These are phyloP conservation scores for Diaporthe longicolla DNA, from an alignment of 2,329 filamentous ascomycete genomes.

Conservation along the genomic window DNA sequence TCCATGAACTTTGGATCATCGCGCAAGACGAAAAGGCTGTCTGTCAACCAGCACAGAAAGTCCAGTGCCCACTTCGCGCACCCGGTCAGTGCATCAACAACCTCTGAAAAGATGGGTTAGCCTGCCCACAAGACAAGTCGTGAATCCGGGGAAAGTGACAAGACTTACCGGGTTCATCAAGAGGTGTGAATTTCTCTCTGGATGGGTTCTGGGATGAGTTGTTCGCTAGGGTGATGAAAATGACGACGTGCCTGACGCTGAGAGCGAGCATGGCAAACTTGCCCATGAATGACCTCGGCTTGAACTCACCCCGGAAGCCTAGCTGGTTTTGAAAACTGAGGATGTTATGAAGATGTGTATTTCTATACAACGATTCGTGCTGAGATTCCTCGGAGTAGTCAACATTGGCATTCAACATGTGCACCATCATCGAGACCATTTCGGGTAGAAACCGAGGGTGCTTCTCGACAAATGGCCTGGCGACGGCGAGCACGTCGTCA, in stretches of 20 bases:
- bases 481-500: constrained; percentile 80
- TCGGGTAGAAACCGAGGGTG: constrained; percentile 70
- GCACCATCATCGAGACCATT: constrained; percentile 77
- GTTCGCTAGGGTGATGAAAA: constrained; percentile 75
- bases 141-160: constrained; percentile 41
- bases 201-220: constrained; percentile 66
- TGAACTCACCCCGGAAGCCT: constrained; percentile 76
- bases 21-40: constrained; percentile 69
- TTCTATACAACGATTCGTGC: constrained; percentile 80
- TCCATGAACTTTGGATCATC: constrained; percentile 66
- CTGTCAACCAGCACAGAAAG: constrained; percentile 74
- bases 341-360: constrained; percentile 79
- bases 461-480: constrained; percentile 63
- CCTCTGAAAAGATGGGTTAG: constrained; percentile 64
- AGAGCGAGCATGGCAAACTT: constrained; percentile 83
- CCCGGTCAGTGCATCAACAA: constrained; percentile 79
- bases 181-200: constrained; percentile 69
- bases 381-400: constrained; percentile 86
- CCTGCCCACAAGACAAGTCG: neutral
- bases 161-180: constrained; percentile 73
- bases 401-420: constrained; percentile 78
- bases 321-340: constrained; percentile 85
- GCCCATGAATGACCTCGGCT: constrained; percentile 74
- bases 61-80: constrained; percentile 86
- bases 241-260: constrained; percentile 79